A percentile compares a stretch with the other conserved stretches of the same genome.
These are phyloP conservation scores for Sordariomycetes sp. DNA, from an alignment of 2,329 filamentous ascomycete species.

Conservation along the genomic window DNA sequence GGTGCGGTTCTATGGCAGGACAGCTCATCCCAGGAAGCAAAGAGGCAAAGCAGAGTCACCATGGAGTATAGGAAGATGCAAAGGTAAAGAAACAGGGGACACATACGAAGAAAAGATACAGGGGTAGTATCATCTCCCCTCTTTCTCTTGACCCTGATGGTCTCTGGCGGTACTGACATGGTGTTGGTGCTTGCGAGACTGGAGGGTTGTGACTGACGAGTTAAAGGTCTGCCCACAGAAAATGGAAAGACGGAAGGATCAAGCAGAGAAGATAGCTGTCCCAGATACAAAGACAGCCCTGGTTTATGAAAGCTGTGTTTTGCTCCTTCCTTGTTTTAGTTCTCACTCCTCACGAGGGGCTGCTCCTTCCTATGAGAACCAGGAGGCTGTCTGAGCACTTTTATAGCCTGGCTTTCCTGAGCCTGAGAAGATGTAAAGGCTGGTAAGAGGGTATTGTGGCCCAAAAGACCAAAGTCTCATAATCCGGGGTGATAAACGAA, in stretches of 20 bases:
- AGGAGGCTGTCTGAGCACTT: not conserved
- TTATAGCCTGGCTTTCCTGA: not conserved
- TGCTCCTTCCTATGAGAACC: not conserved
- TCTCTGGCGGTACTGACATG: constrained; percentile 49
- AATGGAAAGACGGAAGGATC: no score
- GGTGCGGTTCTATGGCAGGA: no score
- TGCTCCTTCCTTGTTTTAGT: not conserved
- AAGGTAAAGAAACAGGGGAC: constrained; percentile 1
- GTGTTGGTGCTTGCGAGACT: not conserved
- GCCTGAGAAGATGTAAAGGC: not conserved
- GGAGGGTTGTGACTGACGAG: not conserved
- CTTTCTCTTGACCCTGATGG: constrained; percentile 53
- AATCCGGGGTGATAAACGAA: not conserved
- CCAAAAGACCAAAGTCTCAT: not conserved
- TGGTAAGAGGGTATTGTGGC: not conserved
- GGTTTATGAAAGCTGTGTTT: not conserved
- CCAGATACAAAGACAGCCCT: not conserved
- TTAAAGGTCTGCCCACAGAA: no score
- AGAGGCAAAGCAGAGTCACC: not conserved
- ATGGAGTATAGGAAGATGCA: not conserved
- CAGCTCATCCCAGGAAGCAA: not conserved
- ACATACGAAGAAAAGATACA: constrained; percentile 44
- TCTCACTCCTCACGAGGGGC: not conserved
- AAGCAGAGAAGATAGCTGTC: not conserved
- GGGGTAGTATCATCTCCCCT: constrained; percentile 37